Base-by-base conservation (phyloP, 768 basidiomycete species). In the Boletellus ananas region DNA sequence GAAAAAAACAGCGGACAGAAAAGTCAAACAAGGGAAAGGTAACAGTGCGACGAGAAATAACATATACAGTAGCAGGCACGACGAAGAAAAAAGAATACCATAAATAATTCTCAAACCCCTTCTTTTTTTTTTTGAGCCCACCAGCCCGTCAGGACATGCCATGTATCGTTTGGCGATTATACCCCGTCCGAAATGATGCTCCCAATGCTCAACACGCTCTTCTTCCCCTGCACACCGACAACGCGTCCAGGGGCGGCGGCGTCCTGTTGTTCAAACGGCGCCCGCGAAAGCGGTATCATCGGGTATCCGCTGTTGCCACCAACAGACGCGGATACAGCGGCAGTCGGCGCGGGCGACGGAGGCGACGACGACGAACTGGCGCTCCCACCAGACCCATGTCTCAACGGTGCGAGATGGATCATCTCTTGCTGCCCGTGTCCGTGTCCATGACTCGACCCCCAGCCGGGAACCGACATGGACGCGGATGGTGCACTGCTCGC, bases 191-290 rank as follows among this genome's bases (percentile, higher is more conserved):
- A 83, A 48, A 85, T 84, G 49, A 86, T 86, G 58, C 80, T 84
- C 47, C 81, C 82, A 54, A 86, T 86, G 57, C 82, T 84, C 69
- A 86, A 60, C 47, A 76, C 78, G 57, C 83, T 85, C 69, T 81
- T 85, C 75, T 84, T 85, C 34, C 74, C 65, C 0, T 43, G 50
- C 1, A 49, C 46, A 1, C 56, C 58, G 8, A 61, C 43, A 0
- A 59, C 51, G n/a, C 58, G 58, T 20, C 55, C 58, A 23, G 56
- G 63, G 10, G 29, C 11, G 11, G 29, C 10, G 3, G 29, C 29
- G 10, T 67, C 65, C 29, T 65, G 61, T 38, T 67, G 61, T 38
- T 69, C 68, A 25, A 67, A 68, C 9, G 63, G 68, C 10, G 66
- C 58, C 4, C 67, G 58, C 14, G 68, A 65, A 17, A 68, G 63